These are phyloP conservation scores for Teratosphaeria epicoccoides DNA, from an alignment of 2,329 filamentous ascomycete species.

Conservation along the genomic window DNA sequence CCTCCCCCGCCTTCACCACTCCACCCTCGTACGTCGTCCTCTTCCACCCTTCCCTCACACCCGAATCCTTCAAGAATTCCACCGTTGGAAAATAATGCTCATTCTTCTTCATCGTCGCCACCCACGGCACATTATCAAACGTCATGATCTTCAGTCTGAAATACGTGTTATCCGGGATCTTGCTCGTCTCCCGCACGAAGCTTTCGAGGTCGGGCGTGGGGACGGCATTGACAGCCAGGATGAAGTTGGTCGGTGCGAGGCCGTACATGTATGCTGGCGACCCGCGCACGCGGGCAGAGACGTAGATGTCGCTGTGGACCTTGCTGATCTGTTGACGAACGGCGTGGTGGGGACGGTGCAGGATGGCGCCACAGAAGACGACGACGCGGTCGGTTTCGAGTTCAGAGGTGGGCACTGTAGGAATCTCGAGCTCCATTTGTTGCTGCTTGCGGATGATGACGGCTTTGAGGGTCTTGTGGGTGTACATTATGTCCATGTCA, in stretches of 20 bases:
- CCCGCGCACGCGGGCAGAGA: slow-evolving; percentile 73
- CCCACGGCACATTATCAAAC: slow-evolving; percentile 96
- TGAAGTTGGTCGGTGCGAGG: slow-evolving; percentile 91
- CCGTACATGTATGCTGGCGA: slow-evolving; percentile 83
- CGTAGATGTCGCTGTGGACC: slow-evolving; percentile 91
- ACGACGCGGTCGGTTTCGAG: slow-evolving; percentile 87
- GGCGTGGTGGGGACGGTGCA: slow-evolving; percentile 90
- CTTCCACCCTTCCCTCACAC: slow-evolving; percentile 45
- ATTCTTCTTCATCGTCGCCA: slow-evolving; percentile 99
- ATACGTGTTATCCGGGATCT: slow-evolving; percentile 94
- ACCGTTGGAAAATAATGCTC: slow-evolving; percentile 80
- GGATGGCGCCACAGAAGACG: slow-evolving; percentile 86
- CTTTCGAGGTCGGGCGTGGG: slow-evolving; percentile 69
- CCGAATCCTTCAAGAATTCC: slow-evolving; percentile 50
- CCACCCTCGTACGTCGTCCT: slow-evolving; percentile 46
- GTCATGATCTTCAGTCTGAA: slow-evolving; percentile 96
- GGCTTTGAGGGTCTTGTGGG: slow-evolving; percentile 69
- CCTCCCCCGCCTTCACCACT: slow-evolving; percentile 24
- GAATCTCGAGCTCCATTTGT: slow-evolving; percentile 65
- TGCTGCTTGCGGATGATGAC: slow-evolving; percentile 76
- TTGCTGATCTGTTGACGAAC: slow-evolving; percentile 96
- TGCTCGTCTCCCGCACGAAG: slow-evolving; percentile 71
- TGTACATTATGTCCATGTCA: slow-evolving; percentile 95
- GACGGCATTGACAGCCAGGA: slow-evolving; percentile 87
- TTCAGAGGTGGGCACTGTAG: slow-evolving; percentile 78